Percentiles rank a stretch among this genome's conserved stretches.
Evolutionary conservation across 164 flowering plant genomes (phyloP).

Genomic region (Aristolochia fimbriata): DNA sequence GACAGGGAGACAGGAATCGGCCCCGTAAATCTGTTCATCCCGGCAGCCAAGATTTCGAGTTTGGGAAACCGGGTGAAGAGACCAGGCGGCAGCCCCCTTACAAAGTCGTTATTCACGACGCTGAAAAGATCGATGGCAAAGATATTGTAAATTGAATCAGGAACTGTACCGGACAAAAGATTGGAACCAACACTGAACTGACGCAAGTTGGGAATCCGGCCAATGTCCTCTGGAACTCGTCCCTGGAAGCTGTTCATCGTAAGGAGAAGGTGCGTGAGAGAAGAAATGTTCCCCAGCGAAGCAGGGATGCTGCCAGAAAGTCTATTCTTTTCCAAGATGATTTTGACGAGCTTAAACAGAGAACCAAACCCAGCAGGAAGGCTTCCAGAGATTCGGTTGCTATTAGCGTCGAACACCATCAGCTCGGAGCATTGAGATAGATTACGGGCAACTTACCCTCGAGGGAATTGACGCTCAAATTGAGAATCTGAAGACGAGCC

Average conservation of each 20-base stretch:
- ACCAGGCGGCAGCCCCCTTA: not conserved
- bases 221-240: not conserved
- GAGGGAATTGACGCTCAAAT: conserved; percentile 1
- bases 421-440: conserved; percentile 6
- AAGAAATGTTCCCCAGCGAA: conserved; percentile 4
- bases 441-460: conserved; percentile 8
- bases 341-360: not conserved
- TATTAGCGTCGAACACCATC: not conserved
- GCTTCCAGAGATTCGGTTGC: conserved; percentile 3
- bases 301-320: conserved; percentile 7
- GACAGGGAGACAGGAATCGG: conserved; percentile 17
- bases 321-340: not conserved
- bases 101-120: not conserved
- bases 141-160: conserved; percentile 4
- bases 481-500: not conserved
- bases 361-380: conserved; percentile 1
- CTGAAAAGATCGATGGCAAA: not conserved
- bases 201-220: not conserved
- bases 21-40: conserved; percentile 13
- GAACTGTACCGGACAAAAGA: not conserved
- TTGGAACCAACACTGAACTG: not conserved
- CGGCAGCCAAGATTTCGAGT: conserved; percentile 5
- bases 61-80: conserved; percentile 15
- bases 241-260: not conserved
- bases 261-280: not conserved